phyloP scores from a whole-genome alignment of 176 grass and related monocot genomes.

The Aechmea fasciata region DNA sequence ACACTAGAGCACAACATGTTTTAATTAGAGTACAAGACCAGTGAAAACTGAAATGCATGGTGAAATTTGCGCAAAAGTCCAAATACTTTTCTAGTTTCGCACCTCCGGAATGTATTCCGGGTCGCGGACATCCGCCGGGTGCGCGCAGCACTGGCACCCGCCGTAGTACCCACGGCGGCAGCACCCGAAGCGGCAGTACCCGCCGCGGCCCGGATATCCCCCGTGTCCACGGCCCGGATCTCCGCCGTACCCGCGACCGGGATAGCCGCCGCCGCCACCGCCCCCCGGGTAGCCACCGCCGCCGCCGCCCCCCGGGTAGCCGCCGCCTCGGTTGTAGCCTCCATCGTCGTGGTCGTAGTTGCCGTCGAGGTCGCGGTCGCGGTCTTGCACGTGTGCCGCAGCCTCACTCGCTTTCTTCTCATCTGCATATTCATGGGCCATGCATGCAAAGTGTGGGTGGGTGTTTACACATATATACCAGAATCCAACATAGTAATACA shows the following conservation, averaged over 20 bases:
- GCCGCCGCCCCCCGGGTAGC: too few species aligned
- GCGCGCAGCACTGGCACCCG: conserved; percentile 37
- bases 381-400: neutral
- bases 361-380: neutral
- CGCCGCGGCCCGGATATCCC: neutral
- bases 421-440: neutral
- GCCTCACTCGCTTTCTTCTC: conserved; percentile 11
- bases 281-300: too few species aligned
- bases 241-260: neutral
- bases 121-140: conserved; percentile 19
- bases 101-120: conserved; percentile 22
- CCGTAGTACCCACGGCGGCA: conserved; percentile 26
- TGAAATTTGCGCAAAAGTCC: too few species aligned
- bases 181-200: conserved; percentile 26
- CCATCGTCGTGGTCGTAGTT: conserved; percentile 16
- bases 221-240: neutral
- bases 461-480: neutral
- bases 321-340: neutral
- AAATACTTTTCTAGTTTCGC: conserved; percentile 16
- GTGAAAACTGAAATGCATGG: too few species aligned
- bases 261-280: too few species aligned
- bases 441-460: conserved; percentile 2
- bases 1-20: too few species aligned
- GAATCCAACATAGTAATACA: neutral
- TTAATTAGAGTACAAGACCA: too few species aligned